Percentiles rank a stretch among this genome's conserved stretches.
These are phyloP conservation scores for Lachancea kluyveri DNA, from an alignment of 805 yeast species.

Conservation along the genomic window DNA sequence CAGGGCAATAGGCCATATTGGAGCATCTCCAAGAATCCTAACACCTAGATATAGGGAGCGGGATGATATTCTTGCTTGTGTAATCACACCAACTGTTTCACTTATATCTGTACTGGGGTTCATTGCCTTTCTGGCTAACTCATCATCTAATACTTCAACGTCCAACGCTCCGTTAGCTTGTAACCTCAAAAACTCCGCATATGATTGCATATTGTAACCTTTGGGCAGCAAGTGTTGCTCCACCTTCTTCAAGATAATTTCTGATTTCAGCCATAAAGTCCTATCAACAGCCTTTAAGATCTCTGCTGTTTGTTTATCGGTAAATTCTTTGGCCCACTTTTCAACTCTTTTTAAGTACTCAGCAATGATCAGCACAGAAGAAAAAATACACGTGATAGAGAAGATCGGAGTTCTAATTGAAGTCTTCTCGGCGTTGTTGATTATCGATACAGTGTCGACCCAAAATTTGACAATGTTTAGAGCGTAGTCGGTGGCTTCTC, in stretches of 20 bases:
- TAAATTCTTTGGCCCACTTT: slow-evolving; percentile 38
- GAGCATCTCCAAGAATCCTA: slow-evolving; percentile 74
- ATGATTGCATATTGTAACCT: slow-evolving; percentile 45
- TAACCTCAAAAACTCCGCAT: slow-evolving; percentile 50
- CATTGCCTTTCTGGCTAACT: slow-evolving; percentile 41
- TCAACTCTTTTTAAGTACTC: slow-evolving; percentile 58
- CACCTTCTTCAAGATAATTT: slow-evolving; percentile 51
- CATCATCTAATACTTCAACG: slow-evolving; percentile 39
- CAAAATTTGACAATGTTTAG: slow-evolving; percentile 58
- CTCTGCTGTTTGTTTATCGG: slow-evolving; percentile 17
- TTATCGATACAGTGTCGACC: slow-evolving; percentile 64
- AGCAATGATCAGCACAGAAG: slow-evolving; percentile 54
- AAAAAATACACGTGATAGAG: slow-evolving; percentile 64
- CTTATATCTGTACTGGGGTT: slow-evolving; percentile 39
- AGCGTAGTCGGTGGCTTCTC: slow-evolving; percentile 56
- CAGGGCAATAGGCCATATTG: slow-evolving; percentile 79
- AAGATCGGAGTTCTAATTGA: slow-evolving; percentile 72
- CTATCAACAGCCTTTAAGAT: slow-evolving; percentile 43
- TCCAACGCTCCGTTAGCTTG: slow-evolving; percentile 58
- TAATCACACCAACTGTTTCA: slow-evolving; percentile 43
- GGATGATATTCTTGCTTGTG: slow-evolving; percentile 44
- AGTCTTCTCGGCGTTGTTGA: slow-evolving; percentile 58
- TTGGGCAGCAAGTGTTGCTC: slow-evolving; percentile 51
- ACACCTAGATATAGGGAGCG: slow-evolving; percentile 65
- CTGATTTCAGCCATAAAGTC: slow-evolving; percentile 60